These are phyloP conservation scores for Amanita inopinata DNA, from an alignment of 768 basidiomycete genomes.

Conservation along the genomic window DNA sequence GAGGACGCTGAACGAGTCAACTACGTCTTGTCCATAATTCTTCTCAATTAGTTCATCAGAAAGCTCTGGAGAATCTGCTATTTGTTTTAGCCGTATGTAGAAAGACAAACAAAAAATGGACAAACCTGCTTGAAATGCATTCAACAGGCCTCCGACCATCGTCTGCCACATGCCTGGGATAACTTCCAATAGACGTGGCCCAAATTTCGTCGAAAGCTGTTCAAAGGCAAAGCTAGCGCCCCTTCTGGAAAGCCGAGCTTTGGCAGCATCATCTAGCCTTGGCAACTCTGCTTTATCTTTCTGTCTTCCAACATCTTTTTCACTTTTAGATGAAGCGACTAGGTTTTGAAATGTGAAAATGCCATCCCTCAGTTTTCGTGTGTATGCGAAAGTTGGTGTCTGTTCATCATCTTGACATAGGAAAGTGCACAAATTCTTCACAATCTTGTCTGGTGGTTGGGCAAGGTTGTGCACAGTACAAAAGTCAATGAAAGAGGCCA, in stretches of 20 bases:
- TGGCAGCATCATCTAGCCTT: conserved; percentile 46
- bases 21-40: conserved; percentile 77
- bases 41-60: conserved; percentile 61
- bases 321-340: conserved; percentile 23
- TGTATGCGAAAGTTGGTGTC: conserved; percentile 80
- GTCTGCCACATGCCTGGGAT: conserved; percentile 97
- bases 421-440: conserved; percentile 95
- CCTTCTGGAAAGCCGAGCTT: conserved; percentile 65
- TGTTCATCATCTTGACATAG: conserved; percentile 85
- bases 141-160: conserved; percentile 70
- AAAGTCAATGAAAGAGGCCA: conserved; percentile 83
- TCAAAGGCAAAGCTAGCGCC: conserved; percentile 82
- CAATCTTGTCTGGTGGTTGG: conserved; percentile 91
- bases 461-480: conserved; percentile 62
- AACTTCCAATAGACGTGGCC: conserved; percentile 53
- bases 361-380: conserved; percentile 51
- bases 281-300: conserved; percentile 29
- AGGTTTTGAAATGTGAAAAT: conserved; percentile 65
- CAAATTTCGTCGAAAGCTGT: conserved; percentile 70
- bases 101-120: background rate
- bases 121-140: conserved; percentile 59
- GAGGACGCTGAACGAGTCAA: conserved; percentile 87
- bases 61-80: conserved; percentile 41
- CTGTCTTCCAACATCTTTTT: conserved; percentile 32
- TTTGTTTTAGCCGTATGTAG: conserved; percentile 3